A percentile compares a stretch with the other conserved stretches of the same genome.
These are phyloP conservation scores for Neurospora sp. DNA, from an alignment of 495 filamentous ascomycete genomes.

Conservation along the genomic window DNA sequence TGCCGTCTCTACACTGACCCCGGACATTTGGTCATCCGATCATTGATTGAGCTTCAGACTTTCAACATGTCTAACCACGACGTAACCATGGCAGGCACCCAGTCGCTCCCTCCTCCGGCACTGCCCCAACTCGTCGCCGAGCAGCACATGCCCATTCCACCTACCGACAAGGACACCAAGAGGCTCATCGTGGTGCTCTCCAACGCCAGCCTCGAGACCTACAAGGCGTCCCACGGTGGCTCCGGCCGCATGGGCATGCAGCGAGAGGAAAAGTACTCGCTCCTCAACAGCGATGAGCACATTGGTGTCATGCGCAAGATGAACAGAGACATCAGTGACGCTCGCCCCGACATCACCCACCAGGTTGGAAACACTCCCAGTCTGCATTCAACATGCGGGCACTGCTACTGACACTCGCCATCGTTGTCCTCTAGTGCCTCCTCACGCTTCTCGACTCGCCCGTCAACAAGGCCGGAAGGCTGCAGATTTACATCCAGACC, in stretches of 20 bases:
- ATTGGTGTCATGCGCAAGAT: slow-evolving; percentile 99
- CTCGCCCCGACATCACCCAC: slow-evolving; percentile 93
- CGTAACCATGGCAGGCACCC: slow-evolving; percentile 47
- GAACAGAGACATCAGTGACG: slow-evolving; percentile 97
- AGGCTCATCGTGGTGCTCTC: slow-evolving; percentile 91
- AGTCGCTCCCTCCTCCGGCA: slow-evolving; percentile 84
- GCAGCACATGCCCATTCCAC: slow-evolving; percentile 75
- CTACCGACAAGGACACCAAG: slow-evolving; percentile 78
- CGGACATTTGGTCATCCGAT: not conserved
- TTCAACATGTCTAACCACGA: slow-evolving; percentile 14
- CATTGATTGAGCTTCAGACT: not conserved
- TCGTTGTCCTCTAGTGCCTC: slow-evolving; percentile 56
- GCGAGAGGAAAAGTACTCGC: slow-evolving; percentile 85
- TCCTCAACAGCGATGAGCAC: slow-evolving; percentile 97
- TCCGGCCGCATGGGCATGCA: slow-evolving; percentile 50
- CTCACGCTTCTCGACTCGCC: slow-evolving; percentile 96
- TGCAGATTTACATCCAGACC: slow-evolving; percentile 98
- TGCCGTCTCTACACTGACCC: not conserved
- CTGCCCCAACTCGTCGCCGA: slow-evolving; percentile 88
- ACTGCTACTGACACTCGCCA: slow-evolving; percentile 14
- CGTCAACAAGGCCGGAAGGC: slow-evolving; percentile 92
- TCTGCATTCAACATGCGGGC: slow-evolving; percentile 35
- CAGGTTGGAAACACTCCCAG: slow-evolving; percentile 54
- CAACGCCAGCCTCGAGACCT: slow-evolving; percentile 94
- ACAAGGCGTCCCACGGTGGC: slow-evolving; percentile 70